Evolutionary conservation across 805 yeast genomes (phyloP).

Genomic region (Blastobotrys attinorum): DNA sequence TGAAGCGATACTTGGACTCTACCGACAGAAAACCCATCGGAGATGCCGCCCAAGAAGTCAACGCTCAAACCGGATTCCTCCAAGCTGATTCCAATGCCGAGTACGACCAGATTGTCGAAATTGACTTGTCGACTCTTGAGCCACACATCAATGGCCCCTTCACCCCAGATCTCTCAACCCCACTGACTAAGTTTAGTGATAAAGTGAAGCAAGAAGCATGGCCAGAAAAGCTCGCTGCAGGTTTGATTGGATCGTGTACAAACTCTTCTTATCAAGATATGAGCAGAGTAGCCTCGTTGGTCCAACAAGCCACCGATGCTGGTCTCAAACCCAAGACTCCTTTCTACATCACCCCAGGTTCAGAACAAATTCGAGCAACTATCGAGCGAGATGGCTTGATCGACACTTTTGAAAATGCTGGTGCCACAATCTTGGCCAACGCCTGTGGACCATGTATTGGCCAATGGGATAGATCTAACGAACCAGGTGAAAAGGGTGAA

Average conservation of each 20-base stretch:
- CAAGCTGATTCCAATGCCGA: slow-evolving; percentile 81
- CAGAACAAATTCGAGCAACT: slow-evolving; percentile 96
- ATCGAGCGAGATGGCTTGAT: slow-evolving; percentile 91
- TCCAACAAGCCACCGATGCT: slow-evolving; percentile 74
- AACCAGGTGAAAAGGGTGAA: slow-evolving; percentile 47
- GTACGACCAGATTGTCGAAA: slow-evolving; percentile 88
- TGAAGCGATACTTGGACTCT: slow-evolving; percentile 68
- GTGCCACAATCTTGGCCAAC: slow-evolving; percentile 89
- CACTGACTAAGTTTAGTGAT: slow-evolving; percentile 71
- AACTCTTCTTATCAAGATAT: slow-evolving; percentile 98
- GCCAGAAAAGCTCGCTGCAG: slow-evolving; percentile 84
- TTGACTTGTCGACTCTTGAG: slow-evolving; percentile 77
- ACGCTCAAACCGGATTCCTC: slow-evolving; percentile 49
- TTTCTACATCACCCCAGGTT: slow-evolving; percentile 95
- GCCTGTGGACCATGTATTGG: slow-evolving; percentile 99
- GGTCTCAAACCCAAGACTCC: slow-evolving; percentile 89
- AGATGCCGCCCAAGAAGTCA: slow-evolving; percentile 61
- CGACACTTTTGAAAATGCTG: slow-evolving; percentile 70
- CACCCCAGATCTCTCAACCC: slow-evolving; percentile 96
- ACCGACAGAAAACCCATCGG: slow-evolving; percentile 83
- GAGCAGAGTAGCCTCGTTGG: slow-evolving; percentile 91
- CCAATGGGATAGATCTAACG: slow-evolving; percentile 84
- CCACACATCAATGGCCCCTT: slow-evolving; percentile 97
- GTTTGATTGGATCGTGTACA: slow-evolving; percentile 96
- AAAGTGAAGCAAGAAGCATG: slow-evolving; percentile 67